These are phyloP conservation scores for Cordyceps javanica DNA, from an alignment of 2,329 filamentous ascomycete species.

Conservation along the genomic window DNA sequence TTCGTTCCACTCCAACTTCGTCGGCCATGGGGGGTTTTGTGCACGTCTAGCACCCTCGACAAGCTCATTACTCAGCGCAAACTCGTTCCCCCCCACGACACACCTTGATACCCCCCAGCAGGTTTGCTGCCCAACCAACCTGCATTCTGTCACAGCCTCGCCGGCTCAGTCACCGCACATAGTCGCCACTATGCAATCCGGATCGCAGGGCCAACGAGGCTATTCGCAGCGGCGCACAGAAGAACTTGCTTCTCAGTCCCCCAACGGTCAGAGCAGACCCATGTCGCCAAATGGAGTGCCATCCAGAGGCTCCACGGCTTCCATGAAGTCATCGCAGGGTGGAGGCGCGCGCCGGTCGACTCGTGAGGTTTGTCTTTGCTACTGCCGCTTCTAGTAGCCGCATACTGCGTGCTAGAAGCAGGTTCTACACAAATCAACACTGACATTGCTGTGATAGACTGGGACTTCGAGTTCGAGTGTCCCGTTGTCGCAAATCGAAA, in stretches of 20 bases:
- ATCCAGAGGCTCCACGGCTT: constrained; percentile 8
- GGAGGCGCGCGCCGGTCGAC: constrained; percentile 5
- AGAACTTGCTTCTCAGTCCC: not conserved
- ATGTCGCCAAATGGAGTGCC: constrained; percentile 10
- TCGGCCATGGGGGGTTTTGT: not conserved
- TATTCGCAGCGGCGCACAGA: constrained; percentile 8
- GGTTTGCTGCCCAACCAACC: not conserved
- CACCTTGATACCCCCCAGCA: not conserved
- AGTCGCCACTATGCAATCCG: constrained; percentile 4
- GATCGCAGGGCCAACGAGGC: constrained; percentile 1
- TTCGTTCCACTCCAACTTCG: not conserved
- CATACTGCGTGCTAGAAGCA: not conserved
- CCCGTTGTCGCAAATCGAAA: constrained; percentile 91
- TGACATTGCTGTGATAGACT: constrained; percentile 26
- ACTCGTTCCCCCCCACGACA: not conserved
- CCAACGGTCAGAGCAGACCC: constrained; percentile 1
- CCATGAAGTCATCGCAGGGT: constrained; percentile 9
- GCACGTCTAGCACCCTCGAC: not conserved
- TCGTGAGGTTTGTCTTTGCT: constrained; percentile 5
- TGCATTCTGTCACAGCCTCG: not conserved
- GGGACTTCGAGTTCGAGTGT: constrained; percentile 55
- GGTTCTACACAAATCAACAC: constrained; percentile 11
- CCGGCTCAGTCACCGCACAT: not conserved
- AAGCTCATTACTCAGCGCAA: not conserved
- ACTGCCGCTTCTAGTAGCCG: not conserved